Percentiles rank a stretch among this genome's conserved stretches.
Conservation (phyloP, 139 green algal genomes). For the Zygnema cylindricum region DNA sequence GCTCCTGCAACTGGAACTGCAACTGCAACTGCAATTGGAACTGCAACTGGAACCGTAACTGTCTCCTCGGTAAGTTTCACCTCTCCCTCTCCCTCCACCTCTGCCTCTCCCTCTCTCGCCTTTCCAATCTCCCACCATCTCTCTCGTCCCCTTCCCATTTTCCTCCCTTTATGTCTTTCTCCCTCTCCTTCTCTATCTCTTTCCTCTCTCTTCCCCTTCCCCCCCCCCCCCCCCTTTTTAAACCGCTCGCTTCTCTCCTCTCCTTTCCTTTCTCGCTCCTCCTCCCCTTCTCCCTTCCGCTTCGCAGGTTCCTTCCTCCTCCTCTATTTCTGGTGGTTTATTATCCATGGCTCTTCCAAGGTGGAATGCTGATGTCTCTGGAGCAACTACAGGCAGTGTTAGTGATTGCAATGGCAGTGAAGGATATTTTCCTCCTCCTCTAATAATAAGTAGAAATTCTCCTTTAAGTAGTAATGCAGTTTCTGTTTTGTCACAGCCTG, state of each 20-base stretch:
- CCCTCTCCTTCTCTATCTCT: not conserved
- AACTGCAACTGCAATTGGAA: not conserved
- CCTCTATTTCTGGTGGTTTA: not conserved
- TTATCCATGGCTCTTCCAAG: not conserved
- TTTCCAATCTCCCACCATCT: not conserved
- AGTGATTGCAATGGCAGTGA: constrained; percentile 74
- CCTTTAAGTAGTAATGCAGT: constrained; percentile 87
- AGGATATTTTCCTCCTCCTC: no score
- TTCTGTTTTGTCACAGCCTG: constrained; percentile 84
- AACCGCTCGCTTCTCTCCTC: not conserved
- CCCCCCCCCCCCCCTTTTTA: not conserved
- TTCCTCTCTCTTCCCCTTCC: constrained; percentile 13
- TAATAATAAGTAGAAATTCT: no score
- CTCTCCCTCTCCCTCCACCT: constrained; percentile 1
- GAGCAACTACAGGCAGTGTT: not conserved
- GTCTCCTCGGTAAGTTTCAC: not conserved
- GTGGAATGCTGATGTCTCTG: no score
- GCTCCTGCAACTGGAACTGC: no score
- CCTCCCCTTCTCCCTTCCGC: constrained; percentile 30
- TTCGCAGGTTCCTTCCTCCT: constrained; percentile 34
- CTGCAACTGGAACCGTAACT: not conserved
- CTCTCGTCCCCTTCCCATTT: not conserved
- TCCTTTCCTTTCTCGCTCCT: constrained; percentile 18
- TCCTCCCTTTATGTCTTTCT: not conserved
- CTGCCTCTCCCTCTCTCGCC: not conserved